Evolutionary conservation across 345 rosid genomes (phyloP), one percentile per base, ranked within the genome.

Genomic region (Abelmoschus esculentus): DNA sequence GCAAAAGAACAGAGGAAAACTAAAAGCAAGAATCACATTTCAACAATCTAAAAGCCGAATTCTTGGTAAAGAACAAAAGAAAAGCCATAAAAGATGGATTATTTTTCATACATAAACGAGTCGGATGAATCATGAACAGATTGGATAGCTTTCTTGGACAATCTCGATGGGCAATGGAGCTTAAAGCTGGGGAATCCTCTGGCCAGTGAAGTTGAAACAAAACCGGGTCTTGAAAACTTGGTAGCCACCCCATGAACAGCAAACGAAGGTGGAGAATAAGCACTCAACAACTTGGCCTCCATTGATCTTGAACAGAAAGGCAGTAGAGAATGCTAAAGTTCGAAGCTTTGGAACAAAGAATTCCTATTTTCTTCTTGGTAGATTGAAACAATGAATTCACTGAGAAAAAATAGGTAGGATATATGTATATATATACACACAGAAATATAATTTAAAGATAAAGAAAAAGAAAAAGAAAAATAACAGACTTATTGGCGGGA

Each of bases 271-370:
- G 79, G 67, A 54, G 79, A 80, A 22, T 85, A 72, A 68, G 77
- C 68, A 63, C 73, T 73, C 70, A 83, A 54, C 62, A 86, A 26
- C 71, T 76, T 85, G 10, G 91, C 78, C 72, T 82, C 91, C 95
- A 86, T 89, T 66, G 80, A 31, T 80, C 67, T 40, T 73, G 7
- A n/a, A 61, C 73, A 67, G 72, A 44, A 54, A 53, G 34, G 7
- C 14, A 7, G 13, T n/a, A 44, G 22, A 42, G 11, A 19, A 64
- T 12, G 53, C 52, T 19, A 7, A 44, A 19, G 15, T 5, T 63
- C 22, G 52, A 63, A 42, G 52, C 46, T 64, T 38, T 42, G 12
- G 44, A 64, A 63, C 17, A 63, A 13, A 3, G 46, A 61, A 10
- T 8, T 42, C 49, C 49, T 7, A 7, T 7, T 7, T 38, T 38